Percentiles rank a stretch among this genome's conserved stretches.
phyloP scores from a whole-genome alignment of 805 yeast species.

The Pichia gijzeniarum region DNA sequence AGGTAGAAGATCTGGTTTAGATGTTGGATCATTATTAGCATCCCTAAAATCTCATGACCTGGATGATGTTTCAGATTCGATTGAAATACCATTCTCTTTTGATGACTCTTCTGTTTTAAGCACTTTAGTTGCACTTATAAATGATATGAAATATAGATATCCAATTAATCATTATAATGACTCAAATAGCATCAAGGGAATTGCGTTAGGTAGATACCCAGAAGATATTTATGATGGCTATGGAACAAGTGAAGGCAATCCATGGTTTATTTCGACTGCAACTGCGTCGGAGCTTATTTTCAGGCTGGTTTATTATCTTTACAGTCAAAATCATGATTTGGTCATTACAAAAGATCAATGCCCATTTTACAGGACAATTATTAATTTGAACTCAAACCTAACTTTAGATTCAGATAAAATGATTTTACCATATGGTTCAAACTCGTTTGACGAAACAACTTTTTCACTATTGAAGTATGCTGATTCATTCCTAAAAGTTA shows the following conservation, averaged over 20 bases:
- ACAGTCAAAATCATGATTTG: conserved; percentile 37
- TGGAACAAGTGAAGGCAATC: conserved; percentile 73
- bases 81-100: conserved; percentile 55
- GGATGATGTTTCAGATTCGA: conserved; percentile 28
- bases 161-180: conserved; percentile 61
- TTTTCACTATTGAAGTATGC: conserved; percentile 45
- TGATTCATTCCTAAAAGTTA: conserved; percentile 59
- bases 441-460: conserved; percentile 42
- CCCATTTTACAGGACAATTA: conserved; percentile 19
- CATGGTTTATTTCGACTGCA: conserved; percentile 83
- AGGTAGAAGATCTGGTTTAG: conserved; percentile 62
- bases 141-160: conserved; percentile 66
- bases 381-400: conserved; percentile 22
- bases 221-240: conserved; percentile 84
- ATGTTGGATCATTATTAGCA: conserved; percentile 63
- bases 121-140: conserved; percentile 55
- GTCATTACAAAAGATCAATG: conserved; percentile 25
- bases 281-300: conserved; percentile 61
- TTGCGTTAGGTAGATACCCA: conserved; percentile 86
- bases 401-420: conserved; percentile 9
- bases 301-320: conserved; percentile 43
- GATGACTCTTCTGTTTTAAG: conserved; percentile 52
- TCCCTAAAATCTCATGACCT: conserved; percentile 39
- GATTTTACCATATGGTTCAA: conserved; percentile 33
- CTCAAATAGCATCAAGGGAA: conserved; percentile 36